phyloP scores from a whole-genome alignment of 1,284 basidiomycete species.

The Coniophora puteana region DNA sequence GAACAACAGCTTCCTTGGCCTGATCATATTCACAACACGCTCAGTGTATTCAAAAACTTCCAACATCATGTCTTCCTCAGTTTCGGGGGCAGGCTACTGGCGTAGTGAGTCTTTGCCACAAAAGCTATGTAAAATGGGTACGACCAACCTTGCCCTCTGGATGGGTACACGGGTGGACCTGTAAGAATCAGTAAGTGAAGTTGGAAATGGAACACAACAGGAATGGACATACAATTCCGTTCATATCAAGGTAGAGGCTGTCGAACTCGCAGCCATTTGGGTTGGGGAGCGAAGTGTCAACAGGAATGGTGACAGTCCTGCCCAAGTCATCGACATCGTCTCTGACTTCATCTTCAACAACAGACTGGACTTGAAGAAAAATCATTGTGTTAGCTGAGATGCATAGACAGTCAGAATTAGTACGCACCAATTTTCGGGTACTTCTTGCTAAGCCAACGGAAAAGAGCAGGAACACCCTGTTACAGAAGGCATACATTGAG shows the following conservation, averaged over 20 bases:
- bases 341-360: slow-evolving; percentile 79
- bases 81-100: slow-evolving; percentile 84
- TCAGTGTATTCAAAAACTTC: slow-evolving; percentile 98
- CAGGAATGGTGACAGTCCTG: slow-evolving; percentile 66
- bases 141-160: slow-evolving; percentile 84
- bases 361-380: slow-evolving; percentile 57
- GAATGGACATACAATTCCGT: slow-evolving; percentile 65
- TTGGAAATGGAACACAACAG: slow-evolving; percentile 1
- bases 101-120: slow-evolving; percentile 8
- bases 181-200: not conserved
- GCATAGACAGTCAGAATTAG: not conserved
- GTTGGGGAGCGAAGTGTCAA: slow-evolving; percentile 83
- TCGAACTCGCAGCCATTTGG: slow-evolving; percentile 98
- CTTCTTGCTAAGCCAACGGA: slow-evolving; percentile 94
- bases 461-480: slow-evolving; percentile 91
- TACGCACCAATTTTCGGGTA: slow-evolving; percentile 89
- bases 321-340: slow-evolving; percentile 70
- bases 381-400: slow-evolving; percentile 2
- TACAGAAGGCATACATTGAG: not conserved
- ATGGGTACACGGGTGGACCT: slow-evolving; percentile 99
- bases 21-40: slow-evolving; percentile 94
- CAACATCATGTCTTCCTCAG: slow-evolving; percentile 99
- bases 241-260: slow-evolving; percentile 94
- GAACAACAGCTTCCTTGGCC: slow-evolving; percentile 92
- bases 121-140: not conserved